Conservation (phyloP, 768 basidiomycete genomes). For the Naganishia onofrii region DNA sequence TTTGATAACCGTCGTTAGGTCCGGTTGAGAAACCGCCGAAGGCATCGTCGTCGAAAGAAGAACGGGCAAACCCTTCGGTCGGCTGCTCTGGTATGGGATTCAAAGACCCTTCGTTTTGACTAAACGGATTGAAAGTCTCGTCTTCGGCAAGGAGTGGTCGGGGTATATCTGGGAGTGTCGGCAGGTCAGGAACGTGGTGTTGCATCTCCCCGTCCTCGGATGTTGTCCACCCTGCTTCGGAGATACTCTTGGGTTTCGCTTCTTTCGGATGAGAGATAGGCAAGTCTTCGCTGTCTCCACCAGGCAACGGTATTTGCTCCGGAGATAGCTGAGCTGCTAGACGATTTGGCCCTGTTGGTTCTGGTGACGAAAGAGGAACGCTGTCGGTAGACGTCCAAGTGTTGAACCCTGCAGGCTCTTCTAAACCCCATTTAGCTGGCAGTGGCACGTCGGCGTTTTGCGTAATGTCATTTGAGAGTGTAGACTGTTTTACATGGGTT, state of each 20-base stretch:
- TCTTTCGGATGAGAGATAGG: not conserved
- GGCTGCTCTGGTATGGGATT: not conserved
- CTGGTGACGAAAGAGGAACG: not conserved
- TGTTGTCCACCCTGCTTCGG: not conserved
- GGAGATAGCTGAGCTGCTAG: not conserved
- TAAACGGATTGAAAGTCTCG: conserved; percentile 17
- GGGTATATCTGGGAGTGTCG: not conserved
- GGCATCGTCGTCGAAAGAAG: conserved; percentile 22
- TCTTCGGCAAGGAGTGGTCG: not conserved
- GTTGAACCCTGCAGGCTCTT: not conserved
- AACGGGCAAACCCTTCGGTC: not conserved
- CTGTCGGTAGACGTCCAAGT: not conserved
- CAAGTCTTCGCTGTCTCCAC: not conserved
- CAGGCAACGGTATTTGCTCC: conserved; percentile 10
- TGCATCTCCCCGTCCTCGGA: not conserved
- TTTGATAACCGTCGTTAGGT: not conserved
- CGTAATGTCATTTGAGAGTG: not conserved
- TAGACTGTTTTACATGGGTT: not conserved
- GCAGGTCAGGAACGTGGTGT: not conserved
- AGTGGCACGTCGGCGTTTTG: not conserved
- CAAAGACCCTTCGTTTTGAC: not conserved
- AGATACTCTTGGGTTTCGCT: not conserved
- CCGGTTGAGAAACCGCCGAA: conserved; percentile 27
- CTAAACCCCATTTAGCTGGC: not conserved
- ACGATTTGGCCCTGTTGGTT: not conserved